Evolutionary conservation across 768 basidiomycete genomes (phyloP).

Genomic region (Tremella yokohamensis): DNA sequence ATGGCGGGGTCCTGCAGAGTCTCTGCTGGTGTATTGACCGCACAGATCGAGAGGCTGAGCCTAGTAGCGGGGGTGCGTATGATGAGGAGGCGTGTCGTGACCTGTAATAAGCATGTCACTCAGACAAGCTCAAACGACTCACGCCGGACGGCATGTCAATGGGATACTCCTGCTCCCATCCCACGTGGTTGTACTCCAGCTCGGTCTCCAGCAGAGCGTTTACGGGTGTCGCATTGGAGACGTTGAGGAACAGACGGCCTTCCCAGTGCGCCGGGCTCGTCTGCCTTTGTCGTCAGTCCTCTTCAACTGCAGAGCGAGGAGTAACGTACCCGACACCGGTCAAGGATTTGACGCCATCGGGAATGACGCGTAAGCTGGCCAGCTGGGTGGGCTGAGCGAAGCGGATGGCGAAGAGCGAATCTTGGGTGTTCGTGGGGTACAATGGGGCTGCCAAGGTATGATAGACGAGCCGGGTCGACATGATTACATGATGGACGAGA

Average conservation of each 20-base stretch:
- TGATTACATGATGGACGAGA: constrained; percentile 5
- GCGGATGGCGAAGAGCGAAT: constrained; percentile 19
- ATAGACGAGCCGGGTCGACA: constrained; percentile 24
- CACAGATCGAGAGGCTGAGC: constrained; percentile 32
- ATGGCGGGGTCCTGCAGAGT: background rate
- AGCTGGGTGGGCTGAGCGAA: constrained; percentile 23
- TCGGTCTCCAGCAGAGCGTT: constrained; percentile 25
- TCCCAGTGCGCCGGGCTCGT: constrained; percentile 28
- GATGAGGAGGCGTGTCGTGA: constrained; percentile 33
- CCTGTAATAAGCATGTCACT: constrained; percentile 18
- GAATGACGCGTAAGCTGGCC: constrained; percentile 21
- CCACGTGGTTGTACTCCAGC: constrained; percentile 10
- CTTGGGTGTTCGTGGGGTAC: constrained; percentile 26
- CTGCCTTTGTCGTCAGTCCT: constrained; percentile 3
- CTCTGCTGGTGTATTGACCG: background rate
- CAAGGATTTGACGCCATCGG: constrained; percentile 24
- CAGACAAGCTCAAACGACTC: constrained; percentile 7
- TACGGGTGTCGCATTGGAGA: constrained; percentile 25
- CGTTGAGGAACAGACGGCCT: constrained; percentile 26
- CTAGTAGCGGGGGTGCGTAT: constrained; percentile 23
- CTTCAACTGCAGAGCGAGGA: background rate
- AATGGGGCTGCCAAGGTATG: constrained; percentile 19
- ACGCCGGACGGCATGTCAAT: constrained; percentile 39
- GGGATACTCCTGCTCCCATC: constrained; percentile 23
- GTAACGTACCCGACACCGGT: constrained; percentile 17